A percentile compares a stretch with the other conserved stretches of the same genome.
These are phyloP conservation scores for Phaeotremella skinneri DNA, from an alignment of 768 basidiomycete genomes.

Conservation along the genomic window DNA sequence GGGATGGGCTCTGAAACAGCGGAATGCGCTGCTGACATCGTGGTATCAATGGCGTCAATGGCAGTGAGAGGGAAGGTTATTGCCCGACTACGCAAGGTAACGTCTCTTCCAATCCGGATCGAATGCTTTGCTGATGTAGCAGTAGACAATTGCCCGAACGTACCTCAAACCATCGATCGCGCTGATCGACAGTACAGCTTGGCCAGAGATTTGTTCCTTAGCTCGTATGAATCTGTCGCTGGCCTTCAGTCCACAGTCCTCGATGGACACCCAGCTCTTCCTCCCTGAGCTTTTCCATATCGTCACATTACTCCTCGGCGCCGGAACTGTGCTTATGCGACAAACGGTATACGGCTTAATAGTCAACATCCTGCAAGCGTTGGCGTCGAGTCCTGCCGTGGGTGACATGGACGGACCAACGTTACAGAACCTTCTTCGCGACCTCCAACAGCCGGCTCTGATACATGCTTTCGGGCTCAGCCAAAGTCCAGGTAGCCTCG, in stretches of 20 bases:
- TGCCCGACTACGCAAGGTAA: conserved; percentile 72
- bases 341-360: conserved; percentile 77
- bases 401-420: conserved; percentile 35
- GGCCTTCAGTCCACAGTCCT: conserved; percentile 64
- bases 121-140: neutral
- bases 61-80: conserved; percentile 74
- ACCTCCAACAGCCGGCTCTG: conserved; percentile 60
- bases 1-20: conserved; percentile 72
- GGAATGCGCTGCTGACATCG: conserved; percentile 70
- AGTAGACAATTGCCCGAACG: conserved; percentile 70
- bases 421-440: conserved; percentile 65
- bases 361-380: conserved; percentile 75
- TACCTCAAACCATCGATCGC: conserved; percentile 63
- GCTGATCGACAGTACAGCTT: conserved; percentile 57
- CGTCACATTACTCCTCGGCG: conserved; percentile 71
- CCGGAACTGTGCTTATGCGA: conserved; percentile 70
- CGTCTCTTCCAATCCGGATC: conserved; percentile 22
- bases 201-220: conserved; percentile 62
- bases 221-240: conserved; percentile 72
- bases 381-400: conserved; percentile 57
- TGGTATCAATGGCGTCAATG: conserved; percentile 72
- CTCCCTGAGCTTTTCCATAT: conserved; percentile 80
- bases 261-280: conserved; percentile 69
- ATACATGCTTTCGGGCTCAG: conserved; percentile 71
- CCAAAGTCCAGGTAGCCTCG: conserved; percentile 65